phyloP scores from a whole-genome alignment of 2,329 filamentous ascomycete genomes.

The Colletotrichum sp. region DNA sequence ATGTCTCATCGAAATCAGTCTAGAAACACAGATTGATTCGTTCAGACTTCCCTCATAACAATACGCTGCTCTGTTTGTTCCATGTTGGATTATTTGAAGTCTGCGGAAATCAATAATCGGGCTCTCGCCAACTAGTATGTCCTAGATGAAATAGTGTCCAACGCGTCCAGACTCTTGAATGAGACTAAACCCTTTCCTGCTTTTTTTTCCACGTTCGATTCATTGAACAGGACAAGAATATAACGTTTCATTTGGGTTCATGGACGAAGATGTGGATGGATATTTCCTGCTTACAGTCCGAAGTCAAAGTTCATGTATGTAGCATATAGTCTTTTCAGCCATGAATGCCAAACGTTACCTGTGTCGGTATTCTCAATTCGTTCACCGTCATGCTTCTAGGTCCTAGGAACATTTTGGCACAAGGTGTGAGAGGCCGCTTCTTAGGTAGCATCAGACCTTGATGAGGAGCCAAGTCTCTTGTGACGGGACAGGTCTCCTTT shows the following conservation, averaged over 20 bases:
- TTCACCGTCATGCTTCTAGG: background rate
- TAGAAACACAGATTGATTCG: background rate
- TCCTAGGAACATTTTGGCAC: background rate
- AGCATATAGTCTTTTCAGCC: background rate
- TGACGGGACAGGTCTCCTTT: too few relatives aligned
- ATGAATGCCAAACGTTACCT: background rate
- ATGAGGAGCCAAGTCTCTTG: too few relatives aligned
- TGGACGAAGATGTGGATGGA: background rate
- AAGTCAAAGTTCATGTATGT: background rate
- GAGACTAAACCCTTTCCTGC: rapidly evolving
- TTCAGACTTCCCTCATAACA: background rate
- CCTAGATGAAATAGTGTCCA: too few relatives aligned
- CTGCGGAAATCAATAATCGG: too few relatives aligned
- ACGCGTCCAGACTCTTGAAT: background rate
- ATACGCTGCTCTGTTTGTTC: too few relatives aligned
- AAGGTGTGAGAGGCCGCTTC: too few relatives aligned
- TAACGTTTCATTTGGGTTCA: background rate
- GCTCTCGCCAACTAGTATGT: too few relatives aligned
- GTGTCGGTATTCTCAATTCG: background rate
- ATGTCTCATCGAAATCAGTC: background rate
- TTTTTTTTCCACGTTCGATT: background rate
- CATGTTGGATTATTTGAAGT: too few relatives aligned
- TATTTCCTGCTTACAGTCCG: background rate
- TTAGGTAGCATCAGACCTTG: too few relatives aligned
- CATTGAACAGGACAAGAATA: background rate